A percentile compares a stretch with the other conserved stretches of the same genome.
phyloP scores from a whole-genome alignment of 768 basidiomycete genomes.

The Mycena metata region DNA sequence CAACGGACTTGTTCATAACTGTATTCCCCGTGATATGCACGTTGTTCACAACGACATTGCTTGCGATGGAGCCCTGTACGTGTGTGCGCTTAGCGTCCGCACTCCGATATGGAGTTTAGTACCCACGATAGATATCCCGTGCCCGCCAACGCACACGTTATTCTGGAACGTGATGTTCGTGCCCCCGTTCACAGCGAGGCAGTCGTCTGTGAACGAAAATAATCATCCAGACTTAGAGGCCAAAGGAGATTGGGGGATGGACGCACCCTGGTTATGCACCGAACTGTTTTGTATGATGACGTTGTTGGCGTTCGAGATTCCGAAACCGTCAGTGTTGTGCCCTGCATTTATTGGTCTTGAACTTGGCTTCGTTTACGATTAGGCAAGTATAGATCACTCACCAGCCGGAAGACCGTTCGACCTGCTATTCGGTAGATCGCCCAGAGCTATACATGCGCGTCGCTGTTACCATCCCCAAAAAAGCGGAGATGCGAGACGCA shows the following conservation, averaged over 20 bases:
- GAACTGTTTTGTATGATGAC: slow-evolving; percentile 30
- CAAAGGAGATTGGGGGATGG: slow-evolving; percentile 1
- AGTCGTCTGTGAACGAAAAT: slow-evolving; percentile 34
- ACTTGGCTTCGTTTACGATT: slow-evolving; percentile 13
- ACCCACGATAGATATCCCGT: slow-evolving; percentile 34
- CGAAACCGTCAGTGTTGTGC: slow-evolving; percentile 41
- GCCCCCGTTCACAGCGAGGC: slow-evolving; percentile 38
- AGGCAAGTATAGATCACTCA: slow-evolving; percentile 7
- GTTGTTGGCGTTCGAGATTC: slow-evolving; percentile 35
- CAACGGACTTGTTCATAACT: slow-evolving; percentile 34
- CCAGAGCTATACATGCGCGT: slow-evolving; percentile 2
- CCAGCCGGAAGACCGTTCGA: slow-evolving; percentile 27
- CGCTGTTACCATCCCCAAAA: slow-evolving; percentile 19
- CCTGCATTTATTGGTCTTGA: slow-evolving; percentile 6
- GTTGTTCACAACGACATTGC: slow-evolving; percentile 32
- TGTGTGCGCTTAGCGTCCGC: background rate
- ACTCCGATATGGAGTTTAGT: slow-evolving; percentile 2
- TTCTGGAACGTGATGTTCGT: slow-evolving; percentile 35
- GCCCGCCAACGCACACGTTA: slow-evolving; percentile 36
- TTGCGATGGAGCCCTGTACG: slow-evolving; percentile 32
- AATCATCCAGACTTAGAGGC: background rate
- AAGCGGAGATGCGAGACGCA: slow-evolving; percentile 9
- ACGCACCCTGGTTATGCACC: slow-evolving; percentile 36
- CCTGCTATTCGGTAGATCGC: slow-evolving; percentile 37
- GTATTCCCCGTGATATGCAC: slow-evolving; percentile 39